Evolutionary conservation across 306 rosid genomes (phyloP).

Genomic region (Cucumis sativus): DNA sequence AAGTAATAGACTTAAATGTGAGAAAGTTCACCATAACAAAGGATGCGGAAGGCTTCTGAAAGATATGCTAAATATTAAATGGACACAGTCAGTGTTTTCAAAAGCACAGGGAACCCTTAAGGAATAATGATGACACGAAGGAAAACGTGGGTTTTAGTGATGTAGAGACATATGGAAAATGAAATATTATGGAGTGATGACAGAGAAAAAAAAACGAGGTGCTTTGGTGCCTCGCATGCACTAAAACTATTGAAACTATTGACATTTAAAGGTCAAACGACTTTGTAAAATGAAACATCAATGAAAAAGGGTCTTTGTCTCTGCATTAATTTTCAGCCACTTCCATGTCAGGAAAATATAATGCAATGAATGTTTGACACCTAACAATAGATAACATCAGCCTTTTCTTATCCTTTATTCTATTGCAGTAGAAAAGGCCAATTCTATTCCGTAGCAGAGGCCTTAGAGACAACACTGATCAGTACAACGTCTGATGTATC

Average conservation of each 20-base stretch:
- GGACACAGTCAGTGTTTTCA: neutral
- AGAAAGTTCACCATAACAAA: neutral
- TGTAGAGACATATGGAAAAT: neutral
- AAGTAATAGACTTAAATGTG: conserved; percentile 7
- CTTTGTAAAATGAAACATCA: neutral
- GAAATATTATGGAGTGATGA: neutral
- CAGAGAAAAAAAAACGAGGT: neutral
- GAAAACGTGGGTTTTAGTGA: neutral
- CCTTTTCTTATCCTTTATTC: neutral
- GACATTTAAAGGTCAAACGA: neutral
- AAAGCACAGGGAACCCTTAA: neutral
- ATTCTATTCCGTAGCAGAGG: neutral
- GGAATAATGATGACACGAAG: neutral
- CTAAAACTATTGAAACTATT: neutral
- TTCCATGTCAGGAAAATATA: neutral
- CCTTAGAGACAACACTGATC: neutral
- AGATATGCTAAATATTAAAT: neutral
- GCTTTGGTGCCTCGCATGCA: neutral
- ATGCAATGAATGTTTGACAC: neutral
- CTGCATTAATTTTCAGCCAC: neutral
- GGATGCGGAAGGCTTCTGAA: neutral
- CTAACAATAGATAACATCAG: neutral
- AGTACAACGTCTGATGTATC: neutral
- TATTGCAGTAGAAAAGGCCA: neutral
- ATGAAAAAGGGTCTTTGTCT: neutral